phyloP scores from a whole-genome alignment of 768 basidiomycete species.

The Guyanaporus albipodus region DNA sequence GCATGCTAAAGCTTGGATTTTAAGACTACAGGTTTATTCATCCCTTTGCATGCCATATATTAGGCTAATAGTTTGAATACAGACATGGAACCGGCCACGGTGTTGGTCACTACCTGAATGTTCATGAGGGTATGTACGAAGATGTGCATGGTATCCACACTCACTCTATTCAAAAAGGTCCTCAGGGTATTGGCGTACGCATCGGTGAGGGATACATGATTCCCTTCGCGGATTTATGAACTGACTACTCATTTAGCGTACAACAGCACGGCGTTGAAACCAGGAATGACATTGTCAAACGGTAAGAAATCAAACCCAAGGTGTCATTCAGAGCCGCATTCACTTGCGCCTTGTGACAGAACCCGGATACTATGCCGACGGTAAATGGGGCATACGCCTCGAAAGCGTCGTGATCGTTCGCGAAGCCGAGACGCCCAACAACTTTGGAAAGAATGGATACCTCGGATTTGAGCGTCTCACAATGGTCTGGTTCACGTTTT shows the following conservation, averaged over 20 bases:
- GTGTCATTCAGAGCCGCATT: background rate
- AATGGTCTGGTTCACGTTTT: slow-evolving; percentile 52
- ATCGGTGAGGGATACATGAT: slow-evolving; percentile 25
- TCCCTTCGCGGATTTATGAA: background rate
- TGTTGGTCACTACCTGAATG: slow-evolving; percentile 91
- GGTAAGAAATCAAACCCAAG: slow-evolving; percentile 31
- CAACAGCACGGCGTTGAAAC: slow-evolving; percentile 68
- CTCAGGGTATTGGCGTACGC: slow-evolving; percentile 49
- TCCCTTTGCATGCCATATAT: background rate
- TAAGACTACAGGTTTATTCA: slow-evolving; percentile 53
- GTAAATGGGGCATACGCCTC: slow-evolving; percentile 87
- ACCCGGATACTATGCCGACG: slow-evolving; percentile 91
- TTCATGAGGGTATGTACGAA: slow-evolving; percentile 63
- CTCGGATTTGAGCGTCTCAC: slow-evolving; percentile 85
- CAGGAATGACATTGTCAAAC: slow-evolving; percentile 90
- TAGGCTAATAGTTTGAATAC: background rate
- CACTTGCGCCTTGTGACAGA: slow-evolving; percentile 38
- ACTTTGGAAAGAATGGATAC: slow-evolving; percentile 80
- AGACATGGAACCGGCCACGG: slow-evolving; percentile 95
- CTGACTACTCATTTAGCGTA: slow-evolving; percentile 41
- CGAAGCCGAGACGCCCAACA: slow-evolving; percentile 64
- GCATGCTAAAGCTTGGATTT: background rate
- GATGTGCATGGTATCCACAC: background rate
- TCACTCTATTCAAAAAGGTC: slow-evolving; percentile 37
- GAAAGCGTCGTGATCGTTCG: slow-evolving; percentile 85